Percentiles rank a stretch among this genome's conserved stretches.
These are phyloP conservation scores for Linaria vulgaris DNA, from an alignment of 257 asterid species.

Conservation along the genomic window DNA sequence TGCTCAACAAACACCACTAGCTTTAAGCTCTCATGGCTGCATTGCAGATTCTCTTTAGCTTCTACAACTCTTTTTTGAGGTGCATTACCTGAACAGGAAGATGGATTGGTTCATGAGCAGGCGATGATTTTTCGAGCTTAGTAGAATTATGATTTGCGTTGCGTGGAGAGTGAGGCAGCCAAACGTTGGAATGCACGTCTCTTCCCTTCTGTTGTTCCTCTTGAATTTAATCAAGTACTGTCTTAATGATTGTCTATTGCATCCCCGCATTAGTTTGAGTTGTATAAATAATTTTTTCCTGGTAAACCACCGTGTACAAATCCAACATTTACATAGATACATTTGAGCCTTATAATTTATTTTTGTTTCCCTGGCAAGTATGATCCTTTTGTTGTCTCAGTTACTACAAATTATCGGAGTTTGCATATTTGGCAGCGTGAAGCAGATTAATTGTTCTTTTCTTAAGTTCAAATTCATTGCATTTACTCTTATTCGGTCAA, in stretches of 20 bases:
- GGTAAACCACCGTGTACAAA: conserved; percentile 23
- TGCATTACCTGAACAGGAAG: not conserved
- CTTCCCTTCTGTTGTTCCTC: conserved; percentile 20
- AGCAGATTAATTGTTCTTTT: too few species aligned
- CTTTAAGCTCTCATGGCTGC: conserved; percentile 5
- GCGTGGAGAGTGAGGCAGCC: not conserved
- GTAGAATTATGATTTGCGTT: conserved; percentile 1
- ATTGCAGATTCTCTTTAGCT: not conserved
- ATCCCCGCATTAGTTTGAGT: not conserved
- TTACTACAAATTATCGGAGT: conserved; percentile 13
- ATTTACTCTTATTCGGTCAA: not conserved
- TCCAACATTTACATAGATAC: not conserved
- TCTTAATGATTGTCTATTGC: not conserved
- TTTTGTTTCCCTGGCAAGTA: conserved; percentile 16
- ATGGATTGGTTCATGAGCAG: conserved; percentile 12
- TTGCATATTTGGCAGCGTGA: not conserved
- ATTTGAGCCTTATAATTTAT: not conserved
- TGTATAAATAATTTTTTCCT: conserved; percentile 12
- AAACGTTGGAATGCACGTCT: not conserved
- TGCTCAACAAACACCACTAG: not conserved
- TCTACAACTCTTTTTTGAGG: not conserved
- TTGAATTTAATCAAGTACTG: conserved; percentile 5
- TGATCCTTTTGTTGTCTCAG: conserved; percentile 10
- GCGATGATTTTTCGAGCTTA: not conserved
- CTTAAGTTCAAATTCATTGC: not conserved